Base-by-base conservation (phyloP, 768 basidiomycete genomes). In the Lyophyllum semitale region DNA sequence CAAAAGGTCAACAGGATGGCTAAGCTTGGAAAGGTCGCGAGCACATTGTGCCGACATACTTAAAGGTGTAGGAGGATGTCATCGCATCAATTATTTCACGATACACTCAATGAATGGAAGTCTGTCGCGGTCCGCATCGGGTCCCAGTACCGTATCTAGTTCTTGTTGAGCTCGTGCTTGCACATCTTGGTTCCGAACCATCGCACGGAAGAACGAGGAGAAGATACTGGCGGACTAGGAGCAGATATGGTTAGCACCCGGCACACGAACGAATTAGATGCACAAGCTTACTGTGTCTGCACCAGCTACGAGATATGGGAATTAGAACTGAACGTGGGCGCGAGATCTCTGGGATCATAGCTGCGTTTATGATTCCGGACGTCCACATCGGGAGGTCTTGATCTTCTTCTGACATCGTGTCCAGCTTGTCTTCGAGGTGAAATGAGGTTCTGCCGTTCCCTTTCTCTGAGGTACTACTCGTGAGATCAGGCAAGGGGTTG, bases 161-260 rank as follows among this genome's bases (percentile, higher is more conserved):
- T 60, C 55, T 20, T 22, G 43, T 15, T 57, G 59, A 6, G 55
- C 59, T 18, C 51, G 50, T 48, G 9, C 20, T 41, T 69, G 67
- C 3, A 62, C 58, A n/a, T 68, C 66, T 20, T 64, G 66, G 37
- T 66, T 50, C 17, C 62, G 59, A 40, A 65, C 22, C 59, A 60
- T 60, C 42, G 51, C 55, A 8, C 38, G 49, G 30, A 59, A 44
- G 45, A 60, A 60, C 1, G 45, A 12, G 13, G 25, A 18, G 18
- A 54, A n/a, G 17, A 50, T 12, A 20, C 32, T 25, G 4, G 32
- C 48, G 18, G 48, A 27, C 48, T 50, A 50, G 13, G 48, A 23
- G 17, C 4, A 8, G 20, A 11, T 18, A 25, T 50, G n/a, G n/a
- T n/a, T n/a, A n/a, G n/a, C n/a, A n/a, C n/a, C 4, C 2, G 48